A percentile compares a stretch with the other conserved stretches of the same genome.
Conservation (phyloP, 108 stramenopile genomes). For the Cyclotella cryptica region DNA sequence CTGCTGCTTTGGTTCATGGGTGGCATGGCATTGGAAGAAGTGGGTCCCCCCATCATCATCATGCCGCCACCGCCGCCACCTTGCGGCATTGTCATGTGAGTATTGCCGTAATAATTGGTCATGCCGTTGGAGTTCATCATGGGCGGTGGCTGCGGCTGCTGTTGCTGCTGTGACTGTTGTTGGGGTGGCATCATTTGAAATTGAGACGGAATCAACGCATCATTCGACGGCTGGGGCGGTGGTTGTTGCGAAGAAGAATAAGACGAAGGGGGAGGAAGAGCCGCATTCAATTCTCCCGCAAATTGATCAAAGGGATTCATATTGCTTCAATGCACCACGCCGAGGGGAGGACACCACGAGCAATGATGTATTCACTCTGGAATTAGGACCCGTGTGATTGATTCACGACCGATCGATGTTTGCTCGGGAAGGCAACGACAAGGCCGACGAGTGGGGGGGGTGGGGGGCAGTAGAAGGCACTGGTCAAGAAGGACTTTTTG, state of each 20-base stretch:
- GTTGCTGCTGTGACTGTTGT: conserved; percentile 1
- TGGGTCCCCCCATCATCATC: background rate
- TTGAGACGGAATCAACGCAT: background rate
- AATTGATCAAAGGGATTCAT: conserved; percentile 91
- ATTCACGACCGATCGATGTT: no score
- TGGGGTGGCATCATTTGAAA: background rate
- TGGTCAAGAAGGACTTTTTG: no score
- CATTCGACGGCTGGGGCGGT: background rate
- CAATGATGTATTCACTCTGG: no score
- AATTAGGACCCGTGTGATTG: no score
- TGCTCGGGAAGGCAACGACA: no score
- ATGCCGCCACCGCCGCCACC: background rate
- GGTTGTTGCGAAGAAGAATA: background rate
- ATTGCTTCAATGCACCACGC: no score
- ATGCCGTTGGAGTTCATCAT: background rate
- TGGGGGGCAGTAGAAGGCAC: no score
- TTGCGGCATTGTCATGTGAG: background rate
- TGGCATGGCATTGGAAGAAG: background rate
- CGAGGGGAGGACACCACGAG: no score
- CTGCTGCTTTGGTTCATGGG: background rate
- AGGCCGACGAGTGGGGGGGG: no score
- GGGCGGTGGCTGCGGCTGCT: background rate
- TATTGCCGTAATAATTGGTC: no score
- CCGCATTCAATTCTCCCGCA: conserved; percentile 60
- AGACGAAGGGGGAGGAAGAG: conserved; percentile 50